Evolutionary conservation across 192 early-diverging fungal genomes (phyloP), one percentile per base, ranked within the genome.

Genomic region (Rhizoclosmatium globosum): DNA sequence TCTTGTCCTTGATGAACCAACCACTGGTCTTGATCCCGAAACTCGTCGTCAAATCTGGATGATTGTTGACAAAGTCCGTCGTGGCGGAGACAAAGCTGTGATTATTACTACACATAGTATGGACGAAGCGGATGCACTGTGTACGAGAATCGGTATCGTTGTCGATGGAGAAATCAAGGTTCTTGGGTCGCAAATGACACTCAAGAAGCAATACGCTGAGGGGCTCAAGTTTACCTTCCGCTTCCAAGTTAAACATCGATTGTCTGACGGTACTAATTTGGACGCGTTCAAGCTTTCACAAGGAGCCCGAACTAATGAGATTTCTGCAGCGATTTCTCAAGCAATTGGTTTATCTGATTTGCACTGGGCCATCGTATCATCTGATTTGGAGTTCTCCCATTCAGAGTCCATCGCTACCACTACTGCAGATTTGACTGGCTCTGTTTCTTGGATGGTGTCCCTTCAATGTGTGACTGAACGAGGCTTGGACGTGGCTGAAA

Each of bases 31-130:
- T 1, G 85, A 86, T 65, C 84, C 87, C 2, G 80, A 88, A 39
- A 86, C 84, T 60, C 86, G 86, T 23, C 85, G 82, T 43, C 62
- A 80, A 50, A 85, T 90, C 45, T 90, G 89, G 89, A 82, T 82
- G 46, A 79, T 85, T 47, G 83, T 90, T 31, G 83, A 85, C 45
- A 77, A 82, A 9, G 78, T 90, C 53, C 73, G 86, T 69, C 81
- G 79, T 9, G 71, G 78, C 2, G 78, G 78, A 44, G 82, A 83
- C 77, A 47, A 64, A 45, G 73, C 70, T 44, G 84, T 90, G 73
- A 85, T 92, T 41, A 66, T 78, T 70, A 93, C 92, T 1, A 93
- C 92, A 3, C 92, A 93, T 69, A 88, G 86, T 1, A 93, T 93
- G 92, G 91, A 92, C 66, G 92, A 93, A 74, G 92, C 91, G 9